Evolutionary conservation across 2,329 filamentous ascomycete species (phyloP).

Genomic region (Fusarium anguioides): DNA sequence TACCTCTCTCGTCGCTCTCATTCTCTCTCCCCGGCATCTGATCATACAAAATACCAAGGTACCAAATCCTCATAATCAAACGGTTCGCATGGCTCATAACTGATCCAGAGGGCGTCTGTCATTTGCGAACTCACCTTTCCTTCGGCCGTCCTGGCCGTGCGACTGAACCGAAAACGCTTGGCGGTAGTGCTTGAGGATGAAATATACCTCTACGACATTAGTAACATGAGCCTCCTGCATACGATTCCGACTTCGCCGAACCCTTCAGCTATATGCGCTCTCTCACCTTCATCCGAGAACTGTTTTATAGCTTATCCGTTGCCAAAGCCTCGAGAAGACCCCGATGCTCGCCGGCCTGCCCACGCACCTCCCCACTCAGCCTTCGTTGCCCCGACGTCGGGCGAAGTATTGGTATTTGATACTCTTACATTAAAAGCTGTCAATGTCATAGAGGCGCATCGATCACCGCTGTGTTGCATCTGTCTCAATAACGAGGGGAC

Average conservation of each 20-base stretch:
- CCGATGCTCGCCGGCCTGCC: conserved; percentile 70
- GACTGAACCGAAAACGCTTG: conserved; percentile 92
- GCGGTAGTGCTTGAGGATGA: conserved; percentile 95
- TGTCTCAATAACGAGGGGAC: conserved; percentile 94
- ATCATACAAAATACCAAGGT: conserved; percentile 99
- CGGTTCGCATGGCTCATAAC: conserved; percentile 28
- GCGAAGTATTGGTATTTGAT: conserved; percentile 94
- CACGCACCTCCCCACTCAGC: conserved; percentile 86
- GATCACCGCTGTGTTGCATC: conserved; percentile 89
- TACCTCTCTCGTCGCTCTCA: conserved; percentile 93
- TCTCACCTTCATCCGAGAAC: conserved; percentile 94
- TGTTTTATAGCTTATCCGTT: conserved; percentile 96
- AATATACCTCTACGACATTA: conserved; percentile 98
- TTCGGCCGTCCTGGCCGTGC: conserved; percentile 93
- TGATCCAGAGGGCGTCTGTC: conserved; percentile 71
- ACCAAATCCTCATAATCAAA: conserved; percentile 34
- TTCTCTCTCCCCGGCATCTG: conserved; percentile 89
- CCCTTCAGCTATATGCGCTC: conserved; percentile 87
- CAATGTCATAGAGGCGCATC: conserved; percentile 95
- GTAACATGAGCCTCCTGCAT: conserved; percentile 95
- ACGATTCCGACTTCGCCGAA: conserved; percentile 96
- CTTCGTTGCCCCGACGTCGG: conserved; percentile 85
- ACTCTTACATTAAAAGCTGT: conserved; percentile 89
- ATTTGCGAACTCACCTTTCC: conserved; percentile 99
- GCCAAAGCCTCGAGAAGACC: conserved; percentile 75